phyloP scores from a whole-genome alignment of 306 rosid genomes.

The Crataegus laevigata region DNA sequence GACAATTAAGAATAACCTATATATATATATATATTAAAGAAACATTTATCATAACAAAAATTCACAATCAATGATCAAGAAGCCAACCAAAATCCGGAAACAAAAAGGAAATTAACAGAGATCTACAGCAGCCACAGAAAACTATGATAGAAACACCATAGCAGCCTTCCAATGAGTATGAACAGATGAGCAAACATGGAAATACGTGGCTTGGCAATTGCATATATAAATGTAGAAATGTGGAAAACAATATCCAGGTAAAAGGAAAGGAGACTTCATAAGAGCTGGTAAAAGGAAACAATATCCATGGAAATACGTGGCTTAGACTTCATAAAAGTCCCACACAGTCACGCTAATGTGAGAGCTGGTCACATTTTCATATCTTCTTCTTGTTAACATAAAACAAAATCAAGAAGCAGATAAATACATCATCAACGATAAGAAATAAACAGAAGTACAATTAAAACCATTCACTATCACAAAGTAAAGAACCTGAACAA shows the following conservation, averaged over 20 bases:
- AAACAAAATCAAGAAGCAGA: not conserved
- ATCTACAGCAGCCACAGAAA: too few relatives aligned
- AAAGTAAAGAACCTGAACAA: constrained; percentile 60
- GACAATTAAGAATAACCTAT: not conserved
- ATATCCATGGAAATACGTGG: too few relatives aligned
- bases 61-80: too few relatives aligned
- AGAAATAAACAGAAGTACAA: not conserved
- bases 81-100: too few relatives aligned
- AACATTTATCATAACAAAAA: too few relatives aligned
- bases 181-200: not conserved
- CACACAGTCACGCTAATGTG: not conserved
- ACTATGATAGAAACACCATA: too few relatives aligned
- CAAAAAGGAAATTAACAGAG: too few relatives aligned
- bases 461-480: not conserved
- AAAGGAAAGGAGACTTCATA: not conserved
- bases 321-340: too few relatives aligned
- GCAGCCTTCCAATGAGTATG: not conserved
- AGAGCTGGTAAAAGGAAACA: too few relatives aligned
- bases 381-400: not conserved
- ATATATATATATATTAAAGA: too few relatives aligned
- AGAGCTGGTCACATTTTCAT: not conserved
- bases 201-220: not conserved
- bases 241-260: not conserved
- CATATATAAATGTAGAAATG: not conserved
- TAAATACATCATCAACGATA: not conserved